Conservation (phyloP, 2,329 filamentous ascomycete species). For the Stenocarpella maydis region DNA sequence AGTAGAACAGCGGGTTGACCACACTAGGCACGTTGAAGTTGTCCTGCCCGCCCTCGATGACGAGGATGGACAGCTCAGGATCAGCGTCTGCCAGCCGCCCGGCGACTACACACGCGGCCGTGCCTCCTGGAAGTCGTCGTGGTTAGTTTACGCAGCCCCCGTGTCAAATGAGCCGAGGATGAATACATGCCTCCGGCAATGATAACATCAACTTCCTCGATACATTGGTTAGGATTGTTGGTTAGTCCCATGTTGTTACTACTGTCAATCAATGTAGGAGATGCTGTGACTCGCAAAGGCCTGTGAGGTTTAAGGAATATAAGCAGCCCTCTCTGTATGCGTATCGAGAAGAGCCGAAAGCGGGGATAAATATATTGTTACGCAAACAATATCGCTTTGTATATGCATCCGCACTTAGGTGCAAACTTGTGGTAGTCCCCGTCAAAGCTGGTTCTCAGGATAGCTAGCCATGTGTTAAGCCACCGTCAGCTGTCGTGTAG, state of each 20-base stretch:
- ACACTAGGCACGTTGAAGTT: slow-evolving; percentile 59
- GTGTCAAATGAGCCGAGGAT: not conserved
- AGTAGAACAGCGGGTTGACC: slow-evolving; percentile 58
- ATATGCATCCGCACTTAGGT: not conserved
- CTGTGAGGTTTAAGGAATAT: not conserved
- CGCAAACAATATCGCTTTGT: not conserved
- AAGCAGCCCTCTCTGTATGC: no score
- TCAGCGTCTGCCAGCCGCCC: slow-evolving; percentile 59
- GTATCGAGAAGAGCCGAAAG: not conserved
- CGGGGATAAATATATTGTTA: not conserved
- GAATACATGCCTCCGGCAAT: slow-evolving; percentile 38
- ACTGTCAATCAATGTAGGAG: not conserved
- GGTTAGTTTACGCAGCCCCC: not conserved
- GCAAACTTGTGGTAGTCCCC: not conserved
- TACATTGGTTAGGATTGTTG: slow-evolving; percentile 39
- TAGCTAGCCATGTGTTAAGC: not conserved
- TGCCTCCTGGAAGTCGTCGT: slow-evolving; percentile 48
- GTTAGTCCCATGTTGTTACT: slow-evolving; percentile 29
- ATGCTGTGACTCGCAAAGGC: not conserved
- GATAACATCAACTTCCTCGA: slow-evolving; percentile 55
- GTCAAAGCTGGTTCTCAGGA: not conserved
- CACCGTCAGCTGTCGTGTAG: not conserved
- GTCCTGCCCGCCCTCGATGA: slow-evolving; percentile 63
- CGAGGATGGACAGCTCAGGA: slow-evolving; percentile 56
- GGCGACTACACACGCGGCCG: slow-evolving; percentile 59